phyloP scores from a whole-genome alignment of 352 stramenopile species.

The Phytophthora idaei region DNA sequence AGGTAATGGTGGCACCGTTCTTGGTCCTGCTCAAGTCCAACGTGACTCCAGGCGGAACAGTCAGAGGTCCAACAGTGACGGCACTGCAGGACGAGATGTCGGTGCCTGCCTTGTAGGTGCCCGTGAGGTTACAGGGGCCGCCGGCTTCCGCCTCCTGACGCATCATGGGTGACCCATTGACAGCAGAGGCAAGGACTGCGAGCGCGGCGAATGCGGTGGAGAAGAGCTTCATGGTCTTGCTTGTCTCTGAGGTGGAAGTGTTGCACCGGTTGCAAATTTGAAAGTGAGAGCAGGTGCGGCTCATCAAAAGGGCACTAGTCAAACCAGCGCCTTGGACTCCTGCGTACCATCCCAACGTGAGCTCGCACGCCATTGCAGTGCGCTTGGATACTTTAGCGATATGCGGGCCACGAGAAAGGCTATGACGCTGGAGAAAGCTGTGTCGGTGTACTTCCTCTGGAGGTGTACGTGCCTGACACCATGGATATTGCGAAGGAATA shows the following conservation, averaged over 20 bases:
- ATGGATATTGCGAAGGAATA: neutral
- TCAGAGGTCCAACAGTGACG: constrained; percentile 33
- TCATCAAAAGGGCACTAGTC: neutral
- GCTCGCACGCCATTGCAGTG: no score
- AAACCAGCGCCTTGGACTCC: no score
- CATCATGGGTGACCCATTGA: constrained; percentile 23
- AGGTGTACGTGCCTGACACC: neutral
- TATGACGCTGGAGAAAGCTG: neutral
- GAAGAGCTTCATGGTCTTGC: constrained; percentile 28
- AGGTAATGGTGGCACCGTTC: constrained; percentile 35
- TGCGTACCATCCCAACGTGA: neutral
- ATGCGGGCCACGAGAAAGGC: neutral
- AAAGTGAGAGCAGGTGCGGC: neutral
- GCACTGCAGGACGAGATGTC: constrained; percentile 34
- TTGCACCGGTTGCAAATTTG: neutral
- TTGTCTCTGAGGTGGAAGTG: neutral
- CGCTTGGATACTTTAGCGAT: neutral
- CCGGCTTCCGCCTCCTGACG: constrained; percentile 14
- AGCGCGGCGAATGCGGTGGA: constrained; percentile 1
- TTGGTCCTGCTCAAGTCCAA: constrained; percentile 38
- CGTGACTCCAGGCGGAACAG: constrained; percentile 36
- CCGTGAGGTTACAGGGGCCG: constrained; percentile 33
- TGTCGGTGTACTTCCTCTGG: neutral
- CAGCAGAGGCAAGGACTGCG: constrained; percentile 5
- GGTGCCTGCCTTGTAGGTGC: constrained; percentile 38